phyloP scores from a whole-genome alignment of 164 flowering plant genomes.

The Stephania japonica region DNA sequence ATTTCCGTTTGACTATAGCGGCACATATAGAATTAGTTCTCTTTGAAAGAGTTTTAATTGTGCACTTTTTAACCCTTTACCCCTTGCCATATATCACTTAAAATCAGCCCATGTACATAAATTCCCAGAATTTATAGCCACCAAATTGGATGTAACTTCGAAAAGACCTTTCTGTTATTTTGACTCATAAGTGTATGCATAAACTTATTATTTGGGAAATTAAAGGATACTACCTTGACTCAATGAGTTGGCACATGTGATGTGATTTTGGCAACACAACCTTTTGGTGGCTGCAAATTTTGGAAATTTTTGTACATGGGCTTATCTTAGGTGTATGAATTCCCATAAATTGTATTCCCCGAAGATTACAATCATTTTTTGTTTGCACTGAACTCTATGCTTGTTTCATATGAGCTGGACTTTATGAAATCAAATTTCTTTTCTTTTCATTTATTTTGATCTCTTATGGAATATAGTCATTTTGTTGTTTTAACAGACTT shows the following conservation, averaged over 20 bases:
- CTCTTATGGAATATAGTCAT: conserved; percentile 6
- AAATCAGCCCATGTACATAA: too few species aligned
- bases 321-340: neutral
- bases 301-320: neutral
- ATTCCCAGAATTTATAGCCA: too few species aligned
- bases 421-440: neutral
- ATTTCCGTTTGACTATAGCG: neutral
- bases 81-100: too few species aligned
- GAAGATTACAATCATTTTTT: too few species aligned
- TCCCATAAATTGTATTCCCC: too few species aligned
- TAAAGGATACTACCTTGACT: neutral
- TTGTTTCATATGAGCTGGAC: neutral
- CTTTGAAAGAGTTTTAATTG: too few species aligned
- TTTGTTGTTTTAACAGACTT: conserved; percentile 52
- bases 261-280: neutral
- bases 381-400: neutral
- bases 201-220: too few species aligned
- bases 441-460: neutral
- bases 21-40: too few species aligned
- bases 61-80: too few species aligned
- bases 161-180: too few species aligned
- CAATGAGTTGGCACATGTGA: neutral
- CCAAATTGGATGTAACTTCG: too few species aligned
- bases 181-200: too few species aligned
- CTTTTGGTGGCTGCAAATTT: neutral